Percentiles rank a stretch among this genome's conserved stretches.
These are phyloP conservation scores for Wickerhamiella allomyrinae DNA, from an alignment of 805 yeast genomes.

Conservation along the genomic window DNA sequence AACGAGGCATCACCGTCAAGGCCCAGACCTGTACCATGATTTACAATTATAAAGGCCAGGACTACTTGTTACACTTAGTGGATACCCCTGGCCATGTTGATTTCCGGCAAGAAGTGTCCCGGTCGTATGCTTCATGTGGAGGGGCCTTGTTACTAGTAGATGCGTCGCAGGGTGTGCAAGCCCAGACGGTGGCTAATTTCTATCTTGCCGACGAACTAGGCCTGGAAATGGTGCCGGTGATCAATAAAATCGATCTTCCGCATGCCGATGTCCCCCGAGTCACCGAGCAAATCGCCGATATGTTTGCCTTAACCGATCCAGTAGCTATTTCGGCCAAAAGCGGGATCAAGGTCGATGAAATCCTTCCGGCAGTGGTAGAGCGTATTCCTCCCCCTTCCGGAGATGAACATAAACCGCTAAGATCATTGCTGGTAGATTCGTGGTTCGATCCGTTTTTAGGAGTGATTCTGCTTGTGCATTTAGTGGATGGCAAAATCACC, in stretches of 20 bases:
- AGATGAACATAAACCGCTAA: conserved; percentile 34
- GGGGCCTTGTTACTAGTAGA: conserved; percentile 85
- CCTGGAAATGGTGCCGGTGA: conserved; percentile 69
- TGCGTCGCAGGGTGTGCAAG: conserved; percentile 93
- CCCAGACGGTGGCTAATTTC: conserved; percentile 96
- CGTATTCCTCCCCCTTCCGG: conserved; percentile 74
- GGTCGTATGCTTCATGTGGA: conserved; percentile 92
- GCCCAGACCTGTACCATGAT: conserved; percentile 96
- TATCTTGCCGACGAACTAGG: conserved; percentile 79
- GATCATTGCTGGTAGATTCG: conserved; percentile 82
- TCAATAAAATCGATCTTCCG: conserved; percentile 81
- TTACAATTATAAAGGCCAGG: conserved; percentile 50
- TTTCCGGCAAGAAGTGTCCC: conserved; percentile 80
- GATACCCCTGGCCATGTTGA: conserved; percentile 99
- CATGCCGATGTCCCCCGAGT: conserved; percentile 74
- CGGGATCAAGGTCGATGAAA: conserved; percentile 60
- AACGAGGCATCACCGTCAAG: conserved; percentile 90
- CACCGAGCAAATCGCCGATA: conserved; percentile 67
- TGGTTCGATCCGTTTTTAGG: conserved; percentile 95
- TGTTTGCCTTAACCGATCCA: conserved; percentile 57
- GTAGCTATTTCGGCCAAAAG: conserved; percentile 86
- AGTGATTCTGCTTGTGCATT: conserved; percentile 68
- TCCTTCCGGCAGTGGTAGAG: conserved; percentile 72
- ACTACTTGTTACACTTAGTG: conserved; percentile 75
- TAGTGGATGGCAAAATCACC: conserved; percentile 67